Percentiles rank a stretch among this genome's conserved stretches.
These are phyloP conservation scores for Rheum nobile DNA, from an alignment of 148 eudicot species.

Conservation along the genomic window DNA sequence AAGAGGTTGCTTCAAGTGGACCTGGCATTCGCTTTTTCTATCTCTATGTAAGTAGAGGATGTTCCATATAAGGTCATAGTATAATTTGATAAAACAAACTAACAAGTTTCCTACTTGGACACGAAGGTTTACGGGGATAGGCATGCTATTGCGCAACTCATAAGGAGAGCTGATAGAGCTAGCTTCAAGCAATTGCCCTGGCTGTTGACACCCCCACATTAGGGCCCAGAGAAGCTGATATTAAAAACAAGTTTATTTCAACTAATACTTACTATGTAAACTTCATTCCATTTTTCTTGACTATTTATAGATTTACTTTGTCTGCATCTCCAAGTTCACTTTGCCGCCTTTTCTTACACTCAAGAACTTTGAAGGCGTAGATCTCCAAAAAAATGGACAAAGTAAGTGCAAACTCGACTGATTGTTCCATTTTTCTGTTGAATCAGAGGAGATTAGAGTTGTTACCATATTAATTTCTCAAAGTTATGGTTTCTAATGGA, in stretches of 20 bases:
- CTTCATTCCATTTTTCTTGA: not conserved
- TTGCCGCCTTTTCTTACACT: slow-evolving; percentile 72
- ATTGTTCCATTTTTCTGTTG: not conserved
- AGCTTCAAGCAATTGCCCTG: slow-evolving; percentile 97
- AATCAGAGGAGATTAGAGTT: too few relatives aligned
- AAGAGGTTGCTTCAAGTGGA: slow-evolving; percentile 98
- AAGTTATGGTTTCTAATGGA: too few relatives aligned
- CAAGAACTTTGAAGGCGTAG: slow-evolving; percentile 96
- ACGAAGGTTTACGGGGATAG: slow-evolving; percentile 84
- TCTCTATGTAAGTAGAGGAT: slow-evolving; percentile 65
- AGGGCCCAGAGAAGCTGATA: slow-evolving; percentile 95
- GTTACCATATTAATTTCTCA: too few relatives aligned
- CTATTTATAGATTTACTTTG: not conserved
- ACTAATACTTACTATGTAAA: not conserved
- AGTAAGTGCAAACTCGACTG: slow-evolving; percentile 37
- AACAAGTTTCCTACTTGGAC: not conserved
- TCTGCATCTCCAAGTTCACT: slow-evolving; percentile 42
- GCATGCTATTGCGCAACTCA: slow-evolving; percentile 92
- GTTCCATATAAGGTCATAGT: not conserved
- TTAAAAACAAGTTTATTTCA: slow-evolving; percentile 63
- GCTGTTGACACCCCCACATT: slow-evolving; percentile 95
- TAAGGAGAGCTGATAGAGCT: slow-evolving; percentile 94
- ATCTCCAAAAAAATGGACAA: slow-evolving; percentile 91
- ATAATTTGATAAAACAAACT: not conserved
- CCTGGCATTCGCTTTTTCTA: slow-evolving; percentile 99